Percentiles rank a stretch among this genome's conserved stretches.
These are phyloP conservation scores for Ascoidea rubescens DNA, from an alignment of 805 yeast genomes.

Conservation along the genomic window DNA sequence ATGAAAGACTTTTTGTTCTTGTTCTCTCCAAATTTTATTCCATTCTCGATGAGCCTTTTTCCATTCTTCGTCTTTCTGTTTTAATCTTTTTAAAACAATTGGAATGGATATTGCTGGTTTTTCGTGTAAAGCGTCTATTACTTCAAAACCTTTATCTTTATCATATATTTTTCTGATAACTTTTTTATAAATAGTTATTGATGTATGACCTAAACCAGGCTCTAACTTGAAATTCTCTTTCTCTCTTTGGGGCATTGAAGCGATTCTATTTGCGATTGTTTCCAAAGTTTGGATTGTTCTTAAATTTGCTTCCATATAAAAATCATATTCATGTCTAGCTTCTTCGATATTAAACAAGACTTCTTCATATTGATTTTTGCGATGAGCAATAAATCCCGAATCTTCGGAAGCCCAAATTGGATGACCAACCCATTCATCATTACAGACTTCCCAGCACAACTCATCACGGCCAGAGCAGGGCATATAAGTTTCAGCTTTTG, in stretches of 20 bases:
- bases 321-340: constrained; percentile 95
- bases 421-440: constrained; percentile 99
- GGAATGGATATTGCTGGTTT: constrained; percentile 94
- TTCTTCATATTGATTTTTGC: constrained; percentile 96
- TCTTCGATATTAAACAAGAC: constrained; percentile 90
- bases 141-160: constrained; percentile 90
- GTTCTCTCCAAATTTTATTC: constrained; percentile 98
- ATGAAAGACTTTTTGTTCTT: constrained; percentile 88
- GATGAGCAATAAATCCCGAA: constrained; percentile 96
- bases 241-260: constrained; percentile 87
- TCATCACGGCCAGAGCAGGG: constrained; percentile 98
- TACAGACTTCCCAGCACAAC: constrained; percentile 97
- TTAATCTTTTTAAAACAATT: constrained; percentile 77
- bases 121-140: constrained; percentile 88
- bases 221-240: constrained; percentile 77
- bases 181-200: constrained; percentile 83
- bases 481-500: constrained; percentile 89
- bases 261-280: constrained; percentile 86
- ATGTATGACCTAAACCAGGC: constrained; percentile 86
- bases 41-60: constrained; percentile 94
- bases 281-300: constrained; percentile 93
- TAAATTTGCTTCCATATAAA: constrained; percentile 85
- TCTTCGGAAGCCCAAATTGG: constrained; percentile 99
- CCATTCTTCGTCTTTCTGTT: constrained; percentile 99
- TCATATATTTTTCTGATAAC: constrained; percentile 88